Evolutionary conservation across 2,329 filamentous ascomycete species (phyloP), one percentile per base, ranked within the genome.

Genomic region (Talaromyces marneffei): DNA sequence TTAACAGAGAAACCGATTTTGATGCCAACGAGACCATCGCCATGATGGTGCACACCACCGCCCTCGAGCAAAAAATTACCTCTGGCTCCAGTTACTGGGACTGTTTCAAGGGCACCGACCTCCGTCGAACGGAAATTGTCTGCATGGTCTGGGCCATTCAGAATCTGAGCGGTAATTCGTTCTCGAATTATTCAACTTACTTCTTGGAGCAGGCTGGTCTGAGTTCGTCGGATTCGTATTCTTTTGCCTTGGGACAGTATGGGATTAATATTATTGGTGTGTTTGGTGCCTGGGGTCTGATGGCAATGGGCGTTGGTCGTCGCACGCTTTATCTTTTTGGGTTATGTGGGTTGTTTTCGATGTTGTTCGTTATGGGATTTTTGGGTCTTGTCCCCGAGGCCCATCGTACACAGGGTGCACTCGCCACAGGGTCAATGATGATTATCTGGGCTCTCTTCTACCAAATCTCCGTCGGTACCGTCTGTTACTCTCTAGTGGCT

Each of bases 11-110:
- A 63, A 87, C 85, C 0, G 83, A 88, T 63, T 92, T 94, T 67
- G 85, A 95, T 69, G 84, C 89, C 10, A 89, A 95, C 64, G 90
- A 94, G 76, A 94, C 90, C 0, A 81, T 96, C 55, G 87, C 90
- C 68, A 95, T 96, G 90, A 96, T 96, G 89, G 85, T 91, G 1
- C 90, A 95, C 71, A 96, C 91, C 0, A 92, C 89, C 0, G 88
- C 88, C 0, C 79, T 95, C 10, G 92, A 96, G 72, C 83, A 90
- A 70, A 80, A 85, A 74, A 89, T 91, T 58, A 92, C 89, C 3
- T 77, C 79, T 6, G 91, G 91, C 31, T 85, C 89, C 5, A 86
- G 82, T 58, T 96, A 94, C 74, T 75, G 84, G 67, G 91, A 96
- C 74, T 96, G 91, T 77, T 95, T 96, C 82, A 87, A 83, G 72